phyloP scores from a whole-genome alignment of 2,329 filamentous ascomycete species.

The Aquanectria penicillioides region DNA sequence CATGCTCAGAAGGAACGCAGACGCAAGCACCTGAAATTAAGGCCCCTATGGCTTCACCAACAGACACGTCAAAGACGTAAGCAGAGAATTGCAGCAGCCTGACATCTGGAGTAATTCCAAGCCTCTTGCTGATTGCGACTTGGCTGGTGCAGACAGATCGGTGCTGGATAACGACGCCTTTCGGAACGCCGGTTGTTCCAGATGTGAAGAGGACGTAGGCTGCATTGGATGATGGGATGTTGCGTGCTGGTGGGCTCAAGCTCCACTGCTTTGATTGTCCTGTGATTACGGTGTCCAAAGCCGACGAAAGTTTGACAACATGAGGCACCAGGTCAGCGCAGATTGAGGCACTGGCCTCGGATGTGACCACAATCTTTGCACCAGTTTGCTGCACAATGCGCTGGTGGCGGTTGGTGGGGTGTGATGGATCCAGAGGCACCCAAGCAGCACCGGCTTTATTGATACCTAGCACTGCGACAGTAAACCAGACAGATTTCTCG shows the following conservation, averaged over 20 bases:
- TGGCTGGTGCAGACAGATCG: neutral
- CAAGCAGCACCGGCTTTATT: conserved; percentile 46
- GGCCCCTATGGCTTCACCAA: conserved; percentile 51
- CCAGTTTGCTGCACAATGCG: neutral
- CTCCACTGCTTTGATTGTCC: no score
- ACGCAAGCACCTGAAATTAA: conserved; percentile 50
- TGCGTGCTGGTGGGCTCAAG: neutral
- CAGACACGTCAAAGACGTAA: conserved; percentile 51
- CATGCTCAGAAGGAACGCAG: conserved; percentile 49
- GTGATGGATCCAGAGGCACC: conserved; percentile 48
- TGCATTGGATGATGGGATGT: neutral
- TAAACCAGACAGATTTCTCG: conserved; percentile 21
- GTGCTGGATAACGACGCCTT: conserved; percentile 54
- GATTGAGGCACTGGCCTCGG: neutral
- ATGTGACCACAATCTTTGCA: neutral
- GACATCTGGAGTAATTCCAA: neutral
- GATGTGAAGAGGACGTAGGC: conserved; percentile 62
- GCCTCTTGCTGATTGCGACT: neutral
- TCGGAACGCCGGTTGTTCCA: conserved; percentile 64
- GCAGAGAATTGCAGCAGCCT: conserved; percentile 36
- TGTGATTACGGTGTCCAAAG: neutral
- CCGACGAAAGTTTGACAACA: neutral
- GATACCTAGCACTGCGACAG: conserved; percentile 45
- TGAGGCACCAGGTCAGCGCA: neutral
- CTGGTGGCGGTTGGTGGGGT: conserved; percentile 41